Percentiles rank a stretch among this genome's conserved stretches.
Evolutionary conservation across 495 filamentous ascomycete genomes (phyloP).

Genomic region (Penicillium alfredii): DNA sequence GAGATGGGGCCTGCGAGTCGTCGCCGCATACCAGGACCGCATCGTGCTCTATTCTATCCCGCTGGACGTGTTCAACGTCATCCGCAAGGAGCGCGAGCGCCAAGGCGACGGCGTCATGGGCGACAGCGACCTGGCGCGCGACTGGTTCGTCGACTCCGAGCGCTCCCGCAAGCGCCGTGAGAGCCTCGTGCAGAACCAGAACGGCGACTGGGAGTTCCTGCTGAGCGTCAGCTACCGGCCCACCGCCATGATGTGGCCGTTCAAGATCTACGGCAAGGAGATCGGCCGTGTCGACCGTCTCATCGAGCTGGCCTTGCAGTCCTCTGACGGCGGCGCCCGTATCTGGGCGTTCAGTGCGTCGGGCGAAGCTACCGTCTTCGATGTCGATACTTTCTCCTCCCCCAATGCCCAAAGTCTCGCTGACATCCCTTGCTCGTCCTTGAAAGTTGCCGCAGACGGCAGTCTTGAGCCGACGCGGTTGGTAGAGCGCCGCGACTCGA

Average conservation of each 20-base stretch:
- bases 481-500: slow-evolving; percentile 9
- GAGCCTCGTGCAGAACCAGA: slow-evolving; percentile 33
- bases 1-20: slow-evolving; percentile 56
- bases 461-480: slow-evolving; percentile 16
- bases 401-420: slow-evolving; percentile 6
- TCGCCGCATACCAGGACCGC: slow-evolving; percentile 49
- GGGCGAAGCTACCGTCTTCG: slow-evolving; percentile 29
- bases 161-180: slow-evolving; percentile 24
- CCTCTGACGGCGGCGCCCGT: slow-evolving; percentile 29
- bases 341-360: slow-evolving; percentile 37
- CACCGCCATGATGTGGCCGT: slow-evolving; percentile 36
- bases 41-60: slow-evolving; percentile 61
- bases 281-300: slow-evolving; percentile 32
- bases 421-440: slow-evolving; percentile 20
- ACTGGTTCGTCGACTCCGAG: slow-evolving; percentile 31
- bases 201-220: slow-evolving; percentile 37
- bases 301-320: slow-evolving; percentile 36
- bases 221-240: slow-evolving; percentile 32
- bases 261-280: slow-evolving; percentile 40
- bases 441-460: slow-evolving; percentile 27
- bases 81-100: slow-evolving; percentile 33
- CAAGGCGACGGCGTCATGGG: slow-evolving; percentile 34
- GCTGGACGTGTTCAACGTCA: slow-evolving; percentile 50
- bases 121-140: slow-evolving; percentile 27
- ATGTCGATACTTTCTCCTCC: slow-evolving; percentile 34